Evolutionary conservation across 2,329 filamentous ascomycete genomes (phyloP).

Genomic region (Aspergillus pseudotamarii): DNA sequence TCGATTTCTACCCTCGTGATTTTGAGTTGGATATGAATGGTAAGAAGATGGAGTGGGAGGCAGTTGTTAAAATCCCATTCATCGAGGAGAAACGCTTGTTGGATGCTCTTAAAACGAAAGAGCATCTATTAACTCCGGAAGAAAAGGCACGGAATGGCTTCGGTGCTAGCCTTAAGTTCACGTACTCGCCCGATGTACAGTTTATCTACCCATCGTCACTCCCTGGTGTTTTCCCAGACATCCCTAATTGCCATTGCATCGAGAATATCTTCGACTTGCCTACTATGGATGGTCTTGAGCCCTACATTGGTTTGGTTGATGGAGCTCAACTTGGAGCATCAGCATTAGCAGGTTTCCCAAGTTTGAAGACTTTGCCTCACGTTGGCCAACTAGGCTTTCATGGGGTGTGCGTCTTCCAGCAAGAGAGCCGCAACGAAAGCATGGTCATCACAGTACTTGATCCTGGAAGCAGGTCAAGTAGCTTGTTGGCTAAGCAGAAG

Average conservation of each 20-base stretch:
- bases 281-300: constrained; percentile 84
- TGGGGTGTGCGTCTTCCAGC: constrained; percentile 91
- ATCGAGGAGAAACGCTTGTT: constrained; percentile 90
- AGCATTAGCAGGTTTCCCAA: constrained; percentile 93
- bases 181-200: constrained; percentile 74
- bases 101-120: constrained; percentile 81
- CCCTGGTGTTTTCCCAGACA: constrained; percentile 85
- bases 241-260: constrained; percentile 83
- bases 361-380: constrained; percentile 81
- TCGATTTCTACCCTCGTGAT: constrained; percentile 96
- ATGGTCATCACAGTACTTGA: constrained; percentile 86
- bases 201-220: constrained; percentile 87
- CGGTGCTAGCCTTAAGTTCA: constrained; percentile 90
- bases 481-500: constrained; percentile 73
- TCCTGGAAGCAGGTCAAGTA: constrained; percentile 69
- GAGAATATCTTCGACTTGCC: constrained; percentile 97
- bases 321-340: constrained; percentile 79
- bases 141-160: constrained; percentile 87
- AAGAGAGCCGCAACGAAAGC: constrained; percentile 94
- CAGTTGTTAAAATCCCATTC: constrained; percentile 98
- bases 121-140: constrained; percentile 73
- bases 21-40: constrained; percentile 99
- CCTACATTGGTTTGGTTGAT: constrained; percentile 78
- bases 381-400: constrained; percentile 81
- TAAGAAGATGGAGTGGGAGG: constrained; percentile 99